A percentile compares a stretch with the other conserved stretches of the same genome.
Evolutionary conservation across 495 filamentous ascomycete species (phyloP).

Genomic region (Sphaerosporella brunnea): DNA sequence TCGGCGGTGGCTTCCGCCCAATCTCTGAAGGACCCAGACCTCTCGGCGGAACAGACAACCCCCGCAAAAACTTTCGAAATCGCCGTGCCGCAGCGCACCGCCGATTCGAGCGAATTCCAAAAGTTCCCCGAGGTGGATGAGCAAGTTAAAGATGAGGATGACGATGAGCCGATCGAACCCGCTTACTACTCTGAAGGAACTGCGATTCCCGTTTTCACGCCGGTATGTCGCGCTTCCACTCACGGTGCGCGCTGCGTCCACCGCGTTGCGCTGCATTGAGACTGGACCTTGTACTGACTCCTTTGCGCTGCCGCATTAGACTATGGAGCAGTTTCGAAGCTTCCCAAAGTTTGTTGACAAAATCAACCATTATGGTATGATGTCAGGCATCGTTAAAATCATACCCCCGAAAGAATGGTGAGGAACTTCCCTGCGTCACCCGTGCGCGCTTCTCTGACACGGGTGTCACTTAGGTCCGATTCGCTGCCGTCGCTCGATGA

Average conservation of each 20-base stretch:
- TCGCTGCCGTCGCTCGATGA: slow-evolving; percentile 61
- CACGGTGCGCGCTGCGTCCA: too few relatives aligned
- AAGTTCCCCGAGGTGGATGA: slow-evolving; percentile 29
- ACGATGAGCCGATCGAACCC: slow-evolving; percentile 55
- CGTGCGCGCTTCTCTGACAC: neutral
- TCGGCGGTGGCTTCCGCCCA: neutral
- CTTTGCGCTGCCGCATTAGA: slow-evolving; percentile 29
- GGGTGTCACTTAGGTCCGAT: slow-evolving; percentile 38
- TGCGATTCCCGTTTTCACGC: slow-evolving; percentile 84
- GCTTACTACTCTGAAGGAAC: slow-evolving; percentile 75
- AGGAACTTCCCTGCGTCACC: slow-evolving; percentile 18
- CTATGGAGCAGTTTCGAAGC: slow-evolving; percentile 80
- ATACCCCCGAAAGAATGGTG: slow-evolving; percentile 90
- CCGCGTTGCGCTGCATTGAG: too few relatives aligned
- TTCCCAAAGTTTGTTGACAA: slow-evolving; percentile 73
- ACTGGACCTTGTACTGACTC: slow-evolving; percentile 1
- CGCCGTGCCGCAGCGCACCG: slow-evolving; percentile 26
- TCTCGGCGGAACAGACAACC: too few relatives aligned
- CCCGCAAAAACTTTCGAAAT: slow-evolving; percentile 20
- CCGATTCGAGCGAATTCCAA: slow-evolving; percentile 28
- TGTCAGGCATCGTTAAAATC: slow-evolving; percentile 88
- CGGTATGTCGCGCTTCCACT: slow-evolving; percentile 36
- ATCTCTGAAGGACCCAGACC: neutral
- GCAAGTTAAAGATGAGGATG: slow-evolving; percentile 40
- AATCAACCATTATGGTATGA: slow-evolving; percentile 89